Evolutionary conservation across 208 protist genomes (phyloP).

Genomic region (Naegleria fowleri): DNA sequence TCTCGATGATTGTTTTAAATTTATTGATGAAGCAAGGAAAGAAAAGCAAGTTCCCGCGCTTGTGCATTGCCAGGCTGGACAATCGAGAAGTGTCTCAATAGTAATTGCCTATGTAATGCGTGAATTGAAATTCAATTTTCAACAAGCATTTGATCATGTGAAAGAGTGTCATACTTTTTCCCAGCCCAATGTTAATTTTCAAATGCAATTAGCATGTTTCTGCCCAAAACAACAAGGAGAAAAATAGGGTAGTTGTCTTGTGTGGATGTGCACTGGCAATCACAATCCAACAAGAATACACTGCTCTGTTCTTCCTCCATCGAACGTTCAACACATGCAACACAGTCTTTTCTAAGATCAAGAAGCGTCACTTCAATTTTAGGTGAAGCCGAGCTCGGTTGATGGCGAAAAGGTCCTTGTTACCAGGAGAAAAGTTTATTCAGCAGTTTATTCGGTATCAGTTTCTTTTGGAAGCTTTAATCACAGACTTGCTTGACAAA

Average conservation of each 20-base stretch:
- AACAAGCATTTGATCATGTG: not conserved
- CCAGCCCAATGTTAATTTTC: not conserved
- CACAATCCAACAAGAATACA: too few relatives aligned
- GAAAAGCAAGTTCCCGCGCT: not conserved
- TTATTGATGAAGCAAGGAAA: not conserved
- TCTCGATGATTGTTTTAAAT: not conserved
- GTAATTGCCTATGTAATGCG: not conserved
- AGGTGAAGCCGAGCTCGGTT: too few relatives aligned
- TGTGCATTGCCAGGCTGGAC: not conserved
- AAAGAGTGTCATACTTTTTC: not conserved
- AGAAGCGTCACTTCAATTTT: too few relatives aligned
- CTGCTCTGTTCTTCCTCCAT: too few relatives aligned
- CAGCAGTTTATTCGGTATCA: too few relatives aligned
- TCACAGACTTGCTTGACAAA: too few relatives aligned
- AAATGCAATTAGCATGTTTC: not conserved
- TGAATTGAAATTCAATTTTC: not conserved
- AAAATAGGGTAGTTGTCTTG: not conserved
- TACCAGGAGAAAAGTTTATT: too few relatives aligned
- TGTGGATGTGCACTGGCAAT: too few relatives aligned
- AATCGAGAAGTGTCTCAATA: not conserved
- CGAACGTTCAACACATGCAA: too few relatives aligned
- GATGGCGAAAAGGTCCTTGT: too few relatives aligned
- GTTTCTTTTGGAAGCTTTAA: too few relatives aligned
- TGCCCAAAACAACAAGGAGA: not conserved
- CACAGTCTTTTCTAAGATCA: too few relatives aligned